Evolutionary conservation across 179 eudicot genomes (phyloP).

Genomic region (Nepenthes alata): DNA sequence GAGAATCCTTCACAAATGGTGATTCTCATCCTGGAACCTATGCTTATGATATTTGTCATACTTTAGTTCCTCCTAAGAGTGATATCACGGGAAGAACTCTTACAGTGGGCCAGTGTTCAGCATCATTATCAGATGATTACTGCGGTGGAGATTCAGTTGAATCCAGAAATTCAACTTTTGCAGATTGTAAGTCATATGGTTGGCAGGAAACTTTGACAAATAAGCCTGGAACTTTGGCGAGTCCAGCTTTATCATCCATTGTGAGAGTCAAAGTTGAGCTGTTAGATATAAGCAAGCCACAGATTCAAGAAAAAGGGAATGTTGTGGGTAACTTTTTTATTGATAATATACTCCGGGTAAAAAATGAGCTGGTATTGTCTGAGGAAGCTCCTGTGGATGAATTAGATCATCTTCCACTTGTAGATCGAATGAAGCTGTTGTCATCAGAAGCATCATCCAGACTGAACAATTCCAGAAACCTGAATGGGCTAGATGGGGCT

Average conservation of each 20-base stretch:
- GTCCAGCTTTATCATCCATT: conserved; percentile 17
- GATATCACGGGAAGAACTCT: conserved; percentile 11
- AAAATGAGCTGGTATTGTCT: conserved; percentile 30
- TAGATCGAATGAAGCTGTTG: conserved; percentile 49
- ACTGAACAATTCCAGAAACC: conserved; percentile 10
- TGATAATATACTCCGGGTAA: conserved; percentile 21
- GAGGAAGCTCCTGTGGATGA: conserved; percentile 34
- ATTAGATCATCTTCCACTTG: conserved; percentile 61
- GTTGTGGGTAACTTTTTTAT: conserved; percentile 10
- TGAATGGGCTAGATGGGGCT: conserved; percentile 14
- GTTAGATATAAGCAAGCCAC: conserved; percentile 20
- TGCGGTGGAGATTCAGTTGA: conserved; percentile 8
- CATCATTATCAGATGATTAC: conserved; percentile 6
- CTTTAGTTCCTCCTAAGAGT: conserved; percentile 10
- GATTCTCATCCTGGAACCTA: conserved; percentile 7
- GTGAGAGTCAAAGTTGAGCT: conserved; percentile 60
- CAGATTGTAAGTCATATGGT: conserved; percentile 13
- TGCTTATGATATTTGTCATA: conserved; percentile 9
- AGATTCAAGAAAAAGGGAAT: conserved; percentile 8
- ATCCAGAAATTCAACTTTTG: conserved; percentile 10
- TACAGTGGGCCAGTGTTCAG: conserved; percentile 5
- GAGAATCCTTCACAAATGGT: conserved; percentile 10
- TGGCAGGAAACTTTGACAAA: conserved; percentile 12
- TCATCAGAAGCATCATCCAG: conserved; percentile 24
- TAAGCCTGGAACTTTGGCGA: conserved; percentile 10